Evolutionary conservation across 495 filamentous ascomycete genomes (phyloP).

Genomic region (Daldinia bambusicola): DNA sequence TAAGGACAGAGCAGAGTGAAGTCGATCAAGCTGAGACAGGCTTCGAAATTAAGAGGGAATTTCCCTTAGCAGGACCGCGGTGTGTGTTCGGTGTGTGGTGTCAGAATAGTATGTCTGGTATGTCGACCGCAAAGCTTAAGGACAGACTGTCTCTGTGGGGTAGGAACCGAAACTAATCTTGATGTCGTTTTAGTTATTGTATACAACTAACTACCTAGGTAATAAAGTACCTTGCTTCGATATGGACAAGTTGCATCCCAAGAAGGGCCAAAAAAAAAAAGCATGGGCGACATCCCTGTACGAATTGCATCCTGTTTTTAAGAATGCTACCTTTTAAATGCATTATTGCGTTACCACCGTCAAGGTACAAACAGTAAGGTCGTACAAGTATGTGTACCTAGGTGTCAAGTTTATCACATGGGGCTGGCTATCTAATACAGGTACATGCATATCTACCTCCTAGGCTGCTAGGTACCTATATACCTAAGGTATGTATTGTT

Average conservation of each 20-base stretch:
- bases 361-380: neutral
- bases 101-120: neutral
- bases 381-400: too few species aligned
- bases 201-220: slow-evolving; percentile 6
- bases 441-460: too few species aligned
- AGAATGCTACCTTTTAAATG: neutral
- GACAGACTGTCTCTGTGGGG: slow-evolving; percentile 34
- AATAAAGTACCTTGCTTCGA: slow-evolving; percentile 12
- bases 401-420: too few species aligned
- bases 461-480: too few species aligned
- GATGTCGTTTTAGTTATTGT: slow-evolving; percentile 28
- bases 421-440: too few species aligned
- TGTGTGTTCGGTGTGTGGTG: slow-evolving; percentile 1
- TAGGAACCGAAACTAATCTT: slow-evolving; percentile 15
- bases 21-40: neutral
- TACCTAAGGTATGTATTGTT: too few species aligned
- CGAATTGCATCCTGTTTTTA: neutral
- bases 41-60: slow-evolving; percentile 1
- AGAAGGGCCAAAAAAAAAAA: slow-evolving; percentile 8
- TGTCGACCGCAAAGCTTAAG: slow-evolving; percentile 19
- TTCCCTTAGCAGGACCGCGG: neutral
- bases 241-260: slow-evolving; percentile 36
- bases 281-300: neutral
- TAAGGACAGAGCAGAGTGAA: neutral
- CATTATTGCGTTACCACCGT: neutral